A percentile compares a stretch with the other conserved stretches of the same genome.
These are phyloP conservation scores for Pyrenochaeta sp. DNA, from an alignment of 2,329 filamentous ascomycete genomes.

Conservation along the genomic window DNA sequence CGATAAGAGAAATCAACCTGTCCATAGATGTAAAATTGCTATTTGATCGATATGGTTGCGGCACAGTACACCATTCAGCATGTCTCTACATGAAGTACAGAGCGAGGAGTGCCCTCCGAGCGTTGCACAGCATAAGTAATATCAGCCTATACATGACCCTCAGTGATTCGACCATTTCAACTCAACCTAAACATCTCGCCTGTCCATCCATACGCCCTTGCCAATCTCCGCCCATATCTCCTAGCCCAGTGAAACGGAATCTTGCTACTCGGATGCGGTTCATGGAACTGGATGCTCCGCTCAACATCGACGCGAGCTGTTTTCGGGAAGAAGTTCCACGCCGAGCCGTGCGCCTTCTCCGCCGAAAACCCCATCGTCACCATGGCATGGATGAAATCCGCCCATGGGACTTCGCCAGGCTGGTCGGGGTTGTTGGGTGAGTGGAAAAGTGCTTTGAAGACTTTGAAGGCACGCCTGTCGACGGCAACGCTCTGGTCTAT, in stretches of 20 bases:
- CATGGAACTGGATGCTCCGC: conserved; percentile 57
- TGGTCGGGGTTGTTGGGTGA: conserved; percentile 40
- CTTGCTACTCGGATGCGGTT: conserved; percentile 65
- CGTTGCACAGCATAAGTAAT: too few species aligned
- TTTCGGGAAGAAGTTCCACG: conserved; percentile 64
- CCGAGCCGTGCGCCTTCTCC: conserved; percentile 67
- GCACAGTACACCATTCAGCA: too few species aligned
- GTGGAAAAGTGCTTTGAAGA: conserved; percentile 54
- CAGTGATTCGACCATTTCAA: too few species aligned
- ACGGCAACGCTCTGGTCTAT: conserved; percentile 1
- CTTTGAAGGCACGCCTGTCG: conserved; percentile 47
- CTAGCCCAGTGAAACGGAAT: conserved; percentile 58
- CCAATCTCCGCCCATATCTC: conserved; percentile 58
- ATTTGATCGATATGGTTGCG: too few species aligned
- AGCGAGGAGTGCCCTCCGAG: too few species aligned
- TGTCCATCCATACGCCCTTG: conserved; percentile 60
- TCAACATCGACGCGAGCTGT: conserved; percentile 46
- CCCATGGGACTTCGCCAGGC: conserved; percentile 62
- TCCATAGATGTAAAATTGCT: too few species aligned
- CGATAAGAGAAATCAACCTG: too few species aligned
- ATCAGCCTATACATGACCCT: too few species aligned
- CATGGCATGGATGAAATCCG: conserved; percentile 64
- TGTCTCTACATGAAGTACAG: too few species aligned
- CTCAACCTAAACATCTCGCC: conserved; percentile 6
- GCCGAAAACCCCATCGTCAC: conserved; percentile 57